A percentile compares a stretch with the other conserved stretches of the same genome.
Evolutionary conservation across 2,329 filamentous ascomycete species (phyloP).

Genomic region (Aspergillus chevalieri): DNA sequence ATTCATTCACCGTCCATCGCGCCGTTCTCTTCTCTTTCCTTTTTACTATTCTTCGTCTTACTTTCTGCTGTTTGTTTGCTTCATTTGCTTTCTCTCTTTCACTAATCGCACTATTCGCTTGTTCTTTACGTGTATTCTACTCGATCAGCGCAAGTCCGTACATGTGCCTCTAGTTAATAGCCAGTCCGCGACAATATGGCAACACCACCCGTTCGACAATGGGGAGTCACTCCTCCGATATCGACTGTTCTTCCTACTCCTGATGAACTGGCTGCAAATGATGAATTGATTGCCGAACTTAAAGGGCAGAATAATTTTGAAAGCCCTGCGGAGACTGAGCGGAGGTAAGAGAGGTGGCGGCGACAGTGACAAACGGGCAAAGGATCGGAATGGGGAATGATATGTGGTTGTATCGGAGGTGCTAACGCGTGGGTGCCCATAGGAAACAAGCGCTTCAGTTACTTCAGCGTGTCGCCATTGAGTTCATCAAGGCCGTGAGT

Average conservation of each 20-base stretch:
- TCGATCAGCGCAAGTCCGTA: background rate
- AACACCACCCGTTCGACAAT: slow-evolving; percentile 39
- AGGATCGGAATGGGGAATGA: background rate
- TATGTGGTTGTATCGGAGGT: slow-evolving; percentile 1
- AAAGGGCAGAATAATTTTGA: slow-evolving; percentile 91
- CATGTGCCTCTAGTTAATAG: background rate
- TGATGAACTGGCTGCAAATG: slow-evolving; percentile 68
- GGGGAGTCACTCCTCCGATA: slow-evolving; percentile 79
- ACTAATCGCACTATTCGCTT: background rate
- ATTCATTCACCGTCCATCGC: background rate
- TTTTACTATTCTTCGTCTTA: slow-evolving; percentile 3
- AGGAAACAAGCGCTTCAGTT: slow-evolving; percentile 68
- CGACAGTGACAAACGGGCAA: background rate
- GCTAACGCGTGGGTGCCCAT: slow-evolving; percentile 6
- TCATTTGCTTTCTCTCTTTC: background rate
- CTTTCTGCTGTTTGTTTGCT: slow-evolving; percentile 3
- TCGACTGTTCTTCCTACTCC: slow-evolving; percentile 70
- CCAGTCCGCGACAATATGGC: slow-evolving; percentile 25
- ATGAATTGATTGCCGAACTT: slow-evolving; percentile 74
- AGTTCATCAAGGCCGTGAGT: slow-evolving; percentile 80
- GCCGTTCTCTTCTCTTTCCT: background rate
- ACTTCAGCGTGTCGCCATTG: slow-evolving; percentile 72
- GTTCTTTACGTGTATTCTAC: background rate
- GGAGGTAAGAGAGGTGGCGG: slow-evolving; percentile 51
- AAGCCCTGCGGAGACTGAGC: slow-evolving; percentile 70